Conservation (phyloP, 148 eudicot genomes). For the Chenopodium formosanum region DNA sequence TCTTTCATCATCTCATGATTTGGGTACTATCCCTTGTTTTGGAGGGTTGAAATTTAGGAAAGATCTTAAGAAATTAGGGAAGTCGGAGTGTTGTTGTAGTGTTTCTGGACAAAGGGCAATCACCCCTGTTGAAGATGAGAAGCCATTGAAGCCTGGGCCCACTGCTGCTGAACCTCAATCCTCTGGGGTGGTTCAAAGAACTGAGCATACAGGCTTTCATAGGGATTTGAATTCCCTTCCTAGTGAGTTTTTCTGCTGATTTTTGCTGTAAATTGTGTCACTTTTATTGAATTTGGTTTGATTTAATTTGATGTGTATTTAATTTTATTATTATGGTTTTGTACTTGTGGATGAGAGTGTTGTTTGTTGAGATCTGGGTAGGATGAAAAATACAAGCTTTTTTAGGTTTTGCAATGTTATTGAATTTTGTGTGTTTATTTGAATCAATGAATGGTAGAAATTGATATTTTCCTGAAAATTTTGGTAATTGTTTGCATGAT, state of each 20-base stretch:
- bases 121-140: constrained; percentile 46
- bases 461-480: neutral
- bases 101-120: constrained; percentile 33
- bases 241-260: constrained; percentile 37
- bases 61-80: constrained; percentile 29
- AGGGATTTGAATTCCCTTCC: constrained; percentile 52
- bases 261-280: neutral
- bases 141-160: constrained; percentile 30
- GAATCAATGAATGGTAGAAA: neutral
- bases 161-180: constrained; percentile 13
- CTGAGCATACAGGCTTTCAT: constrained; percentile 33
- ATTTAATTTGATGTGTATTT: neutral
- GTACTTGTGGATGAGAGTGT: constrained; percentile 1
- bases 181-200: constrained; percentile 23
- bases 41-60: constrained; percentile 27
- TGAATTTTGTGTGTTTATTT: neutral
- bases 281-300: neutral
- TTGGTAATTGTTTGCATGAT: neutral
- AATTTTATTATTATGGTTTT: neutral
- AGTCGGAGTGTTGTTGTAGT: constrained; percentile 35
- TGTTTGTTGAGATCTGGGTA: constrained; percentile 13
- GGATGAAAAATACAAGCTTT: constrained; percentile 5
- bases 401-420: neutral
- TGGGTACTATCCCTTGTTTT: constrained; percentile 27
- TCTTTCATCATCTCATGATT: constrained; percentile 32